phyloP scores from a whole-genome alignment of 805 yeast genomes.

The Naumovozyma castellii region DNA sequence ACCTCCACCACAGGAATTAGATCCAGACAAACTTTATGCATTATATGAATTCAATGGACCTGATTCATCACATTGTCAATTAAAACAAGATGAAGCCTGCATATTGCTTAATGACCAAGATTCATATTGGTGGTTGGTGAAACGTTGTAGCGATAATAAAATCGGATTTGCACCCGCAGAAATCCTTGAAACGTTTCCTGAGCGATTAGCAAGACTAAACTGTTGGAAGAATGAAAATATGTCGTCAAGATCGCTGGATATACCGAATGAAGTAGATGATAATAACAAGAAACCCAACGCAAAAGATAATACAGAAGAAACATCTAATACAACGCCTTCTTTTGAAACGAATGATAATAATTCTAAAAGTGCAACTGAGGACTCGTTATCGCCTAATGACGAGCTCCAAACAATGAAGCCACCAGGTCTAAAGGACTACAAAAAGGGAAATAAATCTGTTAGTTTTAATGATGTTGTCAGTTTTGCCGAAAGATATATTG shows the following conservation, averaged over 20 bases:
- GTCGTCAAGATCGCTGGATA: slow-evolving; percentile 13
- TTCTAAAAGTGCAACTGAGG: background rate
- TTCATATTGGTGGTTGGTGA: slow-evolving; percentile 93
- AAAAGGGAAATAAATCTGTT: slow-evolving; percentile 24
- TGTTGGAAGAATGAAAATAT: slow-evolving; percentile 82
- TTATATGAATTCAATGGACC: slow-evolving; percentile 83
- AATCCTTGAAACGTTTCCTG: slow-evolving; percentile 82
- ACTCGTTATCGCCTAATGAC: background rate
- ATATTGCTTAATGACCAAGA: slow-evolving; percentile 77
- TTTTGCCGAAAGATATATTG: slow-evolving; percentile 27
- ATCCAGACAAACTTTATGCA: slow-evolving; percentile 78
- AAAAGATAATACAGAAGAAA: slow-evolving; percentile 5
- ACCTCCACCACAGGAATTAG: slow-evolving; percentile 68
- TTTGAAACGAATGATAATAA: background rate
- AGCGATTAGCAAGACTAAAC: slow-evolving; percentile 81
- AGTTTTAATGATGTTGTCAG: slow-evolving; percentile 28
- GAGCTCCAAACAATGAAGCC: slow-evolving; percentile 1
- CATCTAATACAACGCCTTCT: background rate
- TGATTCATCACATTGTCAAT: slow-evolving; percentile 82
- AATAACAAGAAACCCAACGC: slow-evolving; percentile 7
- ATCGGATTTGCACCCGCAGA: slow-evolving; percentile 98
- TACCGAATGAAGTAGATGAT: slow-evolving; percentile 4
- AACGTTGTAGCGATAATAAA: slow-evolving; percentile 45
- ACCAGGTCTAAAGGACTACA: slow-evolving; percentile 7
- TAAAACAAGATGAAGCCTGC: slow-evolving; percentile 74